Base-by-base conservation (phyloP, 805 yeast species). In the Schizosaccharomyces osmophilus region DNA sequence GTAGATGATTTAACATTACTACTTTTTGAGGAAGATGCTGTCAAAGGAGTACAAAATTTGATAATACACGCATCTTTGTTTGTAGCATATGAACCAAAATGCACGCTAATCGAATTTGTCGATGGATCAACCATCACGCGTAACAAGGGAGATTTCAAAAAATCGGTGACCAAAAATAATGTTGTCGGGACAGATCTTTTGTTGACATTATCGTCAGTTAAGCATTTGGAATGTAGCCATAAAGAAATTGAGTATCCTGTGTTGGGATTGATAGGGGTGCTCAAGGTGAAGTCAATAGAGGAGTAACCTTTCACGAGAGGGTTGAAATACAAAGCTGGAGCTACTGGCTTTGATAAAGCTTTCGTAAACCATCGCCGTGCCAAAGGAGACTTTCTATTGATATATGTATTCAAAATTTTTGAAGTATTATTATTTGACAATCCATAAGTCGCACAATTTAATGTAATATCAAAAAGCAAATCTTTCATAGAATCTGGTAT, bases 191-290 rank as follows among this genome's bases (percentile, higher is more conserved):
- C 31, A 51, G 9, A 51, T 2, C 13, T 6, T 17, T n/a, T 45
- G 22, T 22, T 51, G 15, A 17, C 13, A 24, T 24, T 5, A 29
- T 8, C n/a, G 11, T 24, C 19, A 24, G 5, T 22, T 13, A 57
- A 17, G 45, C n/a, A 29, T n/a, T 19, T 48, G 8, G 43, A n/a
- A 11, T 41, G 17, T 5, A 59, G n/a, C 61, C 61, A 59, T n/a
- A 59, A 24, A n/a, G 61, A 41, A 24, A 59, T 19, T 8, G 61
- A 22, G 36, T 59, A 59, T 17, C 61, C 61, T 15, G 41, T 29
- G 19, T 17, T 41, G 41, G 19, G 60, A 22, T 4, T 22, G 11
- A 24, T 17, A 1, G n/a, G 39, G 22, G 24, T 41, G 55, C 24
- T 32, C 17, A 59, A 55, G 31, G 31, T 31, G 19, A 36, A 48